phyloP scores from a whole-genome alignment of 495 filamentous ascomycete genomes.

The Tuber borchii region DNA sequence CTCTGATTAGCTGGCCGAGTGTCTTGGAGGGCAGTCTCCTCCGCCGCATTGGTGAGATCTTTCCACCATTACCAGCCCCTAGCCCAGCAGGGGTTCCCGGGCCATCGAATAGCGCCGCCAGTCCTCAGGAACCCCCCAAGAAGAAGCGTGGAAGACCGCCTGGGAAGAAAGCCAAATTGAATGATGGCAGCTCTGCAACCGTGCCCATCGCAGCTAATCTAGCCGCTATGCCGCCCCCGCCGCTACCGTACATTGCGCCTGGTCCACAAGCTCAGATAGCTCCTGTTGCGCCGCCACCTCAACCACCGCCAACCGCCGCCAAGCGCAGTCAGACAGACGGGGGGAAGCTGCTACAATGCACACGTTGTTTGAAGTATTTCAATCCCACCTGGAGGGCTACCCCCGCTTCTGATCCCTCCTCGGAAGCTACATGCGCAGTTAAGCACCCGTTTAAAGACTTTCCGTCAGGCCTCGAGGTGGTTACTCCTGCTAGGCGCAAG shows the following conservation, averaged over 20 bases:
- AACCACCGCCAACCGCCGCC: constrained; percentile 8
- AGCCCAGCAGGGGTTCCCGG: constrained; percentile 2
- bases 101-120: constrained; percentile 12
- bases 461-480: constrained; percentile 32
- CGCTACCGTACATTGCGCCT: constrained; percentile 12
- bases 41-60: constrained; percentile 37
- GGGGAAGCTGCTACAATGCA: constrained; percentile 30
- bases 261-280: constrained; percentile 8
- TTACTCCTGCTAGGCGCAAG: constrained; percentile 30
- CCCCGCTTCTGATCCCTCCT: constrained; percentile 36
- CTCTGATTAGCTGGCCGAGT: constrained; percentile 37
- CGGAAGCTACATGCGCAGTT: constrained; percentile 38
- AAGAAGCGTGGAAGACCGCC: constrained; percentile 32
- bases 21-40: constrained; percentile 34
- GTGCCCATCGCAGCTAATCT: constrained; percentile 30
- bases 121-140: constrained; percentile 16
- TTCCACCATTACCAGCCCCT: constrained; percentile 25
- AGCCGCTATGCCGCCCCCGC: constrained; percentile 21
- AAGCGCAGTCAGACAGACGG: constrained; percentile 25
- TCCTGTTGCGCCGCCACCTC: constrained; percentile 16
- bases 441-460: constrained; percentile 38
- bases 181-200: constrained; percentile 29
- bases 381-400: constrained; percentile 39
- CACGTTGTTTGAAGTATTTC: constrained; percentile 38
- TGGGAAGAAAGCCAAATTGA: constrained; percentile 30